Conservation (phyloP, 257 asterid species). For the Solanum piurae region DNA sequence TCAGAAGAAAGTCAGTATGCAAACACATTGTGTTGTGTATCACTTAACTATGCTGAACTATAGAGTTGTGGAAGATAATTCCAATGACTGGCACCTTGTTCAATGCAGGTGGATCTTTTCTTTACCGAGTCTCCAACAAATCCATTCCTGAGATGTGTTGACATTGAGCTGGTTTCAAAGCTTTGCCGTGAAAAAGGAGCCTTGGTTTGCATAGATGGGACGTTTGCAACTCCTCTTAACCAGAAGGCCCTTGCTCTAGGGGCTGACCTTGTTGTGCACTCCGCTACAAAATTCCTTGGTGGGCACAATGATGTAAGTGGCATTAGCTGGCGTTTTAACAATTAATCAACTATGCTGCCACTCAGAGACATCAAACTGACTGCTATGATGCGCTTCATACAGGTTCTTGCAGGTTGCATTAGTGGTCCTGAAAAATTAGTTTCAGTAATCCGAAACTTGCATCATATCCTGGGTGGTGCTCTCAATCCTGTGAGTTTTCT, state of each 20-base stretch:
- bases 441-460: constrained; percentile 64
- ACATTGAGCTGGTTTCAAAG: constrained; percentile 79
- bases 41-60: background rate
- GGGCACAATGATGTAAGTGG: constrained; percentile 86
- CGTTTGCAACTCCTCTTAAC: constrained; percentile 91
- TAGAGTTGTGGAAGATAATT: background rate
- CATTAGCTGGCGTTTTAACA: background rate
- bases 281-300: constrained; percentile 79
- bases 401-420: constrained; percentile 88
- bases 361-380: background rate
- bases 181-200: constrained; percentile 86
- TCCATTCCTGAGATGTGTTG: constrained; percentile 89
- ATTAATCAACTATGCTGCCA: background rate
- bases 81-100: constrained; percentile 2
- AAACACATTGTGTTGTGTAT: background rate
- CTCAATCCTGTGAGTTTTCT: constrained; percentile 70
- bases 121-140: constrained; percentile 93
- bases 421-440: constrained; percentile 77
- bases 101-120: constrained; percentile 70
- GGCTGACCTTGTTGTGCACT: constrained; percentile 83
- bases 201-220: constrained; percentile 76
- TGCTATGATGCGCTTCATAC: background rate
- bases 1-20: constrained; percentile 47
- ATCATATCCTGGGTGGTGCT: constrained; percentile 89
- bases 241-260: constrained; percentile 92